These are phyloP conservation scores for Pleurotus tuber-regium DNA, from an alignment of 768 basidiomycete species.

Conservation along the genomic window DNA sequence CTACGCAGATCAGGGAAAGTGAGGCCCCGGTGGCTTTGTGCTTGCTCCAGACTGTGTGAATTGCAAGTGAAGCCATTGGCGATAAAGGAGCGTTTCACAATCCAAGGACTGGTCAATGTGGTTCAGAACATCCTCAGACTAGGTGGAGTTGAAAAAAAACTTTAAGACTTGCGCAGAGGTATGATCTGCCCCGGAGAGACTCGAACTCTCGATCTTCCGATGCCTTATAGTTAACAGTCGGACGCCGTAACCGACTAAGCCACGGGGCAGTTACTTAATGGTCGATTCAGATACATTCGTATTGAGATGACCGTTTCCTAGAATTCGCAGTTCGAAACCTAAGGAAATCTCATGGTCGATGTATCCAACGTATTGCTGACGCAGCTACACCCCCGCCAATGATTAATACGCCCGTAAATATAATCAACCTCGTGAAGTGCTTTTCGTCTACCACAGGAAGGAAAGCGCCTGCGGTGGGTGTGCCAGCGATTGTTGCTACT, in stretches of 20 bases:
- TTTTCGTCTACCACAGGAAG: constrained; percentile 19
- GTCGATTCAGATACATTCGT: background rate
- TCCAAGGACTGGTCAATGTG: too few relatives aligned
- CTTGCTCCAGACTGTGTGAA: too few relatives aligned
- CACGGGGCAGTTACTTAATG: constrained; percentile 48
- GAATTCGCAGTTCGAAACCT: too few relatives aligned
- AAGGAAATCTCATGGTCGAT: background rate
- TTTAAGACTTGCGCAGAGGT: too few relatives aligned
- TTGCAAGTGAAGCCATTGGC: too few relatives aligned
- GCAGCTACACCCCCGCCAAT: constrained; percentile 13
- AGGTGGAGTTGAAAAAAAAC: too few relatives aligned
- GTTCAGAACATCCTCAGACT: too few relatives aligned
- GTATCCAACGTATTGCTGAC: background rate
- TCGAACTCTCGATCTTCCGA: constrained; percentile 15
- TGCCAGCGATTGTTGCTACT: constrained; percentile 27
- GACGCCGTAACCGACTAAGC: constrained; percentile 63
- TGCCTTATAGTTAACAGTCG: constrained; percentile 40
- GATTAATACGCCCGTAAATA: constrained; percentile 27
- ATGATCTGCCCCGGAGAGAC: constrained; percentile 11
- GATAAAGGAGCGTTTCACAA: too few relatives aligned
- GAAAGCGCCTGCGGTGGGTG: constrained; percentile 30
- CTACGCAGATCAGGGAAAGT: too few relatives aligned
- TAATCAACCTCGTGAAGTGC: constrained; percentile 24
- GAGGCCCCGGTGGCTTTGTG: too few relatives aligned
- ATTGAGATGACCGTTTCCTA: background rate